These are phyloP conservation scores for Pontederia paniculata DNA, from an alignment of 176 grass and related monocot genomes.

Conservation along the genomic window DNA sequence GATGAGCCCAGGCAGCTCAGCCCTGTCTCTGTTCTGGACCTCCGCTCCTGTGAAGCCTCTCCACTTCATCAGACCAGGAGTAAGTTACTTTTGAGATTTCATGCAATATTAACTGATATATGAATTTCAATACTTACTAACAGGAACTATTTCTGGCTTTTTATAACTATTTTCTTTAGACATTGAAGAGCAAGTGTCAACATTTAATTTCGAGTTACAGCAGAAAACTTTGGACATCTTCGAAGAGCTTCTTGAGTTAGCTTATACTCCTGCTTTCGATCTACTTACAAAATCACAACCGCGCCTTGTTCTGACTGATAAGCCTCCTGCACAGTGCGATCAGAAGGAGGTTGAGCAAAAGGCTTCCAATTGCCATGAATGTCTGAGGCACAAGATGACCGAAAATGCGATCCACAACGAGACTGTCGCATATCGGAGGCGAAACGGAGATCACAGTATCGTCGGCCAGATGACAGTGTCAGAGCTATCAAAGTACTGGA, in stretches of 20 bases:
- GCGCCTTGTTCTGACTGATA: neutral
- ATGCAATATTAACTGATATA: neutral
- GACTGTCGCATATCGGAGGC: neutral
- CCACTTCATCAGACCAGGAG: conserved; percentile 16
- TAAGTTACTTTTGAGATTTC: conserved; percentile 7
- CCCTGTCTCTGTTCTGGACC: conserved; percentile 70
- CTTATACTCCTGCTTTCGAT: conserved; percentile 37
- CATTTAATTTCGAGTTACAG: conserved; percentile 10
- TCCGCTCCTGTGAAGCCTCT: conserved; percentile 39
- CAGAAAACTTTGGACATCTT: conserved; percentile 40
- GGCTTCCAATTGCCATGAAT: neutral
- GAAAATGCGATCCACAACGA: neutral
- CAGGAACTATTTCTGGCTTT: neutral
- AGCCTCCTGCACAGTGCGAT: neutral
- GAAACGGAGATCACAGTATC: neutral
- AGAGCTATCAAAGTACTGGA: conserved; percentile 6
- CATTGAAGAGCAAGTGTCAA: conserved; percentile 18
- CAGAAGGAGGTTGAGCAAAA: neutral
- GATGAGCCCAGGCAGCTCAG: conserved; percentile 59
- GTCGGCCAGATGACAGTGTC: conserved; percentile 4
- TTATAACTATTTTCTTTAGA: neutral
- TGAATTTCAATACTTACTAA: conserved; percentile 1
- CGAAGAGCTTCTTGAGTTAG: conserved; percentile 46
- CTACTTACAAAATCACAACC: conserved; percentile 27
- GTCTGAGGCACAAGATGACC: neutral